Base-by-base conservation (phyloP, 2,329 filamentous ascomycete species). In the Pezicula neosporulosa region DNA sequence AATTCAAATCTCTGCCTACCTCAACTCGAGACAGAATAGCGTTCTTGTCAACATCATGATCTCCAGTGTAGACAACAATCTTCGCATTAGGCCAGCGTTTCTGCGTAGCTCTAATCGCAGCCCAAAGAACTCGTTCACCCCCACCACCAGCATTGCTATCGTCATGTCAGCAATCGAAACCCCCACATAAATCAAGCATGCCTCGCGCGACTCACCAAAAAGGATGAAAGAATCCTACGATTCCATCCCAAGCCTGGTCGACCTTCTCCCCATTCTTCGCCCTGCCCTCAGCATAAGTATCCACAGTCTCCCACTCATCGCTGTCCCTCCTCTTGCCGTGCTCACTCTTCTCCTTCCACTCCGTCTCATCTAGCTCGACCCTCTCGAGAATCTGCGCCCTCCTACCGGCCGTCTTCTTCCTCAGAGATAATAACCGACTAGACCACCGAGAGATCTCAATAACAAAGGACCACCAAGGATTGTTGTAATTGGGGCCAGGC, bases 201-300 rank as follows among this genome's bases (percentile, higher is more conserved):
- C 28, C n/a, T 19, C 44, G 28, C 27, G 43, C 55, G 41, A 35
- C 79, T 57, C 75, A 93, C 89, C 94, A 97, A 69, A 97, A 99
- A 1, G 94, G 94, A 69, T 99, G 94, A 67, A 99, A 96, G 78
- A 99, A 97, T 44, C 90, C 94, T 56, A 97, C 83, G 48, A 97
- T 84, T 30, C 92, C 92, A 55, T 85, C 77, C 89, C 89, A 97
- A 43, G 87, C 78, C 58, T 79, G 74, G 52, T 78, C 75, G 10
- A 67, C 64, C 51, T 66, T 68, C 24, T 67, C 70, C 43, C 69
- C 75, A 57, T 74, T 76, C 44, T 68, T 65, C 21, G 72, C 71
- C 44, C 67, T 70, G 37, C 72, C 73, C 63, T 68, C 69, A 56
- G 67, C 74, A 61, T 76, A 71, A 35, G 75, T 71, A 53, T 86